Conservation (phyloP, 1,284 basidiomycete genomes). For the Meripilus lineatus region DNA sequence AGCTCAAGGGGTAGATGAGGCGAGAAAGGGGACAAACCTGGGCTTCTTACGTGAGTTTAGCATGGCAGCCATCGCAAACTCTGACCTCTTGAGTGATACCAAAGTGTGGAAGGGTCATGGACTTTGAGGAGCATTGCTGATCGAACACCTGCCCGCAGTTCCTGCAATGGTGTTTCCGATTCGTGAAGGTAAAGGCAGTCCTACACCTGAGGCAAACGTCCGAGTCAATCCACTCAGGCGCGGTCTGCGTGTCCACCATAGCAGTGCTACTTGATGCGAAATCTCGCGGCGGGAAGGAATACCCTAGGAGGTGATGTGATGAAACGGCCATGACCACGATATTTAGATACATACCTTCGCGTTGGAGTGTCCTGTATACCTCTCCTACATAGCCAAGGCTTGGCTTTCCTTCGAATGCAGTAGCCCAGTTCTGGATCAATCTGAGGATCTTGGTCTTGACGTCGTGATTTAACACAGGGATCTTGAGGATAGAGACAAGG, state of each 20-base stretch:
- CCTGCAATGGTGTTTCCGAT: constrained; percentile 97
- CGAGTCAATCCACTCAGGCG: constrained; percentile 96
- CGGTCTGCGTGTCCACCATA: constrained; percentile 84
- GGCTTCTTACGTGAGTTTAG: constrained; percentile 63
- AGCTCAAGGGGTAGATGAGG: background rate
- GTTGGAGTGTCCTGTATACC: constrained; percentile 74
- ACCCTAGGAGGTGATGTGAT: constrained; percentile 41
- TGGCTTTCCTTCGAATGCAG: constrained; percentile 82
- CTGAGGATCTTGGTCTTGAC: constrained; percentile 82
- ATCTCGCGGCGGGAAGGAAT: constrained; percentile 81
- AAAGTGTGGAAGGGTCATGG: constrained; percentile 85
- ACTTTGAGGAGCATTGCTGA: constrained; percentile 87
- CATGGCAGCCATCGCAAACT: constrained; percentile 90
- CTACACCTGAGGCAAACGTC: constrained; percentile 94
- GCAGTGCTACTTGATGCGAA: constrained; percentile 63
- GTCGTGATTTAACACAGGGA: constrained; percentile 70
- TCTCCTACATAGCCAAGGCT: constrained; percentile 74
- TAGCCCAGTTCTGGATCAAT: constrained; percentile 89
- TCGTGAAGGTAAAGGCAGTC: constrained; percentile 90
- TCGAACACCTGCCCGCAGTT: constrained; percentile 98
- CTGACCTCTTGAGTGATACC: constrained; percentile 92
- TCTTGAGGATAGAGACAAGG: constrained; percentile 77
- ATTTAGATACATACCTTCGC: constrained; percentile 50
- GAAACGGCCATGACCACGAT: background rate
- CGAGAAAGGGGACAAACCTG: constrained; percentile 16